phyloP scores from a whole-genome alignment of 2,329 filamentous ascomycete species.

The Phaeophleospora eucalypticola region DNA sequence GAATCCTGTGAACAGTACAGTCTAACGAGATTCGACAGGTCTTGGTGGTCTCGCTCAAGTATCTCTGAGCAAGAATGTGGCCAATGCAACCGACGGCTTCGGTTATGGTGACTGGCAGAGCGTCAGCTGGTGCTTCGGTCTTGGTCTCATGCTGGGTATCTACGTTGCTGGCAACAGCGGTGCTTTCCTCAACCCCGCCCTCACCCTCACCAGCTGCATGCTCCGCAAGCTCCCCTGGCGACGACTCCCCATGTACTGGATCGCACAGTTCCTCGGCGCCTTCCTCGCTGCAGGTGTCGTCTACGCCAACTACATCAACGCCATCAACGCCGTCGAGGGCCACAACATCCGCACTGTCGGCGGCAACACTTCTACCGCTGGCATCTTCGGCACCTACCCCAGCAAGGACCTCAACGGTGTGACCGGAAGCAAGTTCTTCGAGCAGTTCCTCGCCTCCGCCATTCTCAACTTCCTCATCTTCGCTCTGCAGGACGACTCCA shows the following conservation, averaged over 20 bases:
- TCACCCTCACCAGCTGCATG: slow-evolving; percentile 66
- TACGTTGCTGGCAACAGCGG: slow-evolving; percentile 34
- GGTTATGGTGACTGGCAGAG: slow-evolving; percentile 42
- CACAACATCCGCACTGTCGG: slow-evolving; percentile 59
- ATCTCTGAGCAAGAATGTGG: slow-evolving; percentile 33
- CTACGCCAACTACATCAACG: slow-evolving; percentile 50
- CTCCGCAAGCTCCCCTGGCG: slow-evolving; percentile 66
- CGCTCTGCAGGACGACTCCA: slow-evolving; percentile 56
- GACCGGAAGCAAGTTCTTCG: slow-evolving; percentile 62
- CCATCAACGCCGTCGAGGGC: slow-evolving; percentile 57
- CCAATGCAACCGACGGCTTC: slow-evolving; percentile 37
- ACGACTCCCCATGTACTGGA: slow-evolving; percentile 62
- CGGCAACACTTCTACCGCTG: slow-evolving; percentile 56
- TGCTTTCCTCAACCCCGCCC: slow-evolving; percentile 55
- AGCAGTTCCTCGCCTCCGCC: slow-evolving; percentile 63
- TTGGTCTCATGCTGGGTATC: slow-evolving; percentile 64
- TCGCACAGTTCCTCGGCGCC: slow-evolving; percentile 63
- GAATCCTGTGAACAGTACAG: not conserved
- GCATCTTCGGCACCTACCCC: slow-evolving; percentile 68
- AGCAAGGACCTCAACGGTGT: slow-evolving; percentile 53
- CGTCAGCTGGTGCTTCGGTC: slow-evolving; percentile 47
- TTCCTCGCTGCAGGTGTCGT: slow-evolving; percentile 53
- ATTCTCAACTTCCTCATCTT: slow-evolving; percentile 69
- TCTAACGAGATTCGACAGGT: slow-evolving; percentile 21
- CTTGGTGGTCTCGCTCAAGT: slow-evolving; percentile 44